Evolutionary conservation across 2,329 filamentous ascomycete genomes (phyloP).

Genomic region (Camillea tinctor): DNA sequence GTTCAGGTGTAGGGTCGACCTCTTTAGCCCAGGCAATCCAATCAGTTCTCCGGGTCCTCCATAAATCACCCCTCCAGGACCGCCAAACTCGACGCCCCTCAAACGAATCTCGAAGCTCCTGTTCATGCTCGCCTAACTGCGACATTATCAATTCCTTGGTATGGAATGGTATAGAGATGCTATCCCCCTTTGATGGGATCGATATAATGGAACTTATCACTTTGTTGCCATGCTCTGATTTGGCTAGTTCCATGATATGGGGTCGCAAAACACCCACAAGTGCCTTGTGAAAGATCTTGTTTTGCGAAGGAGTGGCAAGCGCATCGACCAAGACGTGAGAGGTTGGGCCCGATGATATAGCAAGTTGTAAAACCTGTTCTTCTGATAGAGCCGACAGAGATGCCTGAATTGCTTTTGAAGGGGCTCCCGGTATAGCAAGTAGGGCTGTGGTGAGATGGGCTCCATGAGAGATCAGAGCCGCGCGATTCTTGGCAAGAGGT

Average conservation of each 20-base stretch:
- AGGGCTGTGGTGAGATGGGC: conserved; percentile 80
- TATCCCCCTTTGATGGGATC: conserved; percentile 49
- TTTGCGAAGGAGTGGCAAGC: conserved; percentile 45
- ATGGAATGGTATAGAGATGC: conserved; percentile 53
- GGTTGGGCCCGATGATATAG: conserved; percentile 53
- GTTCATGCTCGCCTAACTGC: conserved; percentile 47
- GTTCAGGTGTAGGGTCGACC: conserved; percentile 34
- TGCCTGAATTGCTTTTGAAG: conserved; percentile 70
- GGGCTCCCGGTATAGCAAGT: conserved; percentile 67
- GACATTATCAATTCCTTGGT: conserved; percentile 56
- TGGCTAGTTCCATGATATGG: conserved; percentile 45
- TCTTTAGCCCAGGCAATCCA: conserved; percentile 60
- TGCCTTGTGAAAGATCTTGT: conserved; percentile 55
- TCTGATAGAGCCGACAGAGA: conserved; percentile 61
- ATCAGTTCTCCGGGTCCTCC: conserved; percentile 51
- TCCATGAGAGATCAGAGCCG: conserved; percentile 63
- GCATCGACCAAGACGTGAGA: conserved; percentile 51
- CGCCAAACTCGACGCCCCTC: conserved; percentile 57
- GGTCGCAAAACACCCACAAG: conserved; percentile 49
- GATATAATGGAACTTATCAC: conserved; percentile 49
- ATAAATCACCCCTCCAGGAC: conserved; percentile 57
- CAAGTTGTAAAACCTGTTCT: conserved; percentile 61
- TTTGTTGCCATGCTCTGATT: conserved; percentile 51
- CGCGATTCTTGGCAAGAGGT: conserved; percentile 53
- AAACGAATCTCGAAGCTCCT: conserved; percentile 51